Evolutionary conservation across 139 green algal species (phyloP).

Genomic region (Volvox reticuliferus): DNA sequence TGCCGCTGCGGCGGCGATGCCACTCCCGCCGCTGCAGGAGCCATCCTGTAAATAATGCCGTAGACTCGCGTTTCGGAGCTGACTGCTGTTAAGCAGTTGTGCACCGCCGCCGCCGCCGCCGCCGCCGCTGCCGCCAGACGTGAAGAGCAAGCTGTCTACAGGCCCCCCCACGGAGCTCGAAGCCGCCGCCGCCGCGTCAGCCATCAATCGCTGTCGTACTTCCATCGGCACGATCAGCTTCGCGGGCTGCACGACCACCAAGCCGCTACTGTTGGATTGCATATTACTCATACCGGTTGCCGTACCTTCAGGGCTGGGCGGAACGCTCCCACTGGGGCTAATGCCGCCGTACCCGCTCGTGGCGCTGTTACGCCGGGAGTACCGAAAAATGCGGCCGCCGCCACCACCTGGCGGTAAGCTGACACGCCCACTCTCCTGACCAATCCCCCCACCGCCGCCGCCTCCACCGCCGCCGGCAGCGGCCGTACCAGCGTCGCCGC

Average conservation of each 20-base stretch:
- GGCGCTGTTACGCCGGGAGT: no score
- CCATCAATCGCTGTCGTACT: conserved; percentile 3
- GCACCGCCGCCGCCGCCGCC: not conserved
- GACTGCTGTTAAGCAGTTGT: not conserved
- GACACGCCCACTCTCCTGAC: not conserved
- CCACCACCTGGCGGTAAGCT: not conserved
- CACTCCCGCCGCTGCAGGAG: not conserved
- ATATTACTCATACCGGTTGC: not conserved
- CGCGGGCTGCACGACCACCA: not conserved
- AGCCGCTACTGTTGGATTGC: not conserved
- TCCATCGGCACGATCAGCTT: conserved; percentile 16
- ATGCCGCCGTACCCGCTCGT: not conserved
- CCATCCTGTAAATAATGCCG: conserved; percentile 5
- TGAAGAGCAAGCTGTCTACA: no score
- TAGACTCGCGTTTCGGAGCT: conserved; percentile 17
- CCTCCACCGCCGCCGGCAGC: no score
- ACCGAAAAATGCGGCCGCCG: not conserved
- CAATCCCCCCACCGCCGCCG: not conserved
- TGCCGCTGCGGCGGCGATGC: not conserved
- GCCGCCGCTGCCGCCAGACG: not conserved
- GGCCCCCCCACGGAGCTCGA: no score
- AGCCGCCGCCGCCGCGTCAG: not conserved
- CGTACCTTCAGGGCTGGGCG: not conserved
- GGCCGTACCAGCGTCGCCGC: not conserved
- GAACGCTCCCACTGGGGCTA: not conserved